Evolutionary conservation across 495 filamentous ascomycete genomes (phyloP).

Genomic region (Penicillium cinerascens): DNA sequence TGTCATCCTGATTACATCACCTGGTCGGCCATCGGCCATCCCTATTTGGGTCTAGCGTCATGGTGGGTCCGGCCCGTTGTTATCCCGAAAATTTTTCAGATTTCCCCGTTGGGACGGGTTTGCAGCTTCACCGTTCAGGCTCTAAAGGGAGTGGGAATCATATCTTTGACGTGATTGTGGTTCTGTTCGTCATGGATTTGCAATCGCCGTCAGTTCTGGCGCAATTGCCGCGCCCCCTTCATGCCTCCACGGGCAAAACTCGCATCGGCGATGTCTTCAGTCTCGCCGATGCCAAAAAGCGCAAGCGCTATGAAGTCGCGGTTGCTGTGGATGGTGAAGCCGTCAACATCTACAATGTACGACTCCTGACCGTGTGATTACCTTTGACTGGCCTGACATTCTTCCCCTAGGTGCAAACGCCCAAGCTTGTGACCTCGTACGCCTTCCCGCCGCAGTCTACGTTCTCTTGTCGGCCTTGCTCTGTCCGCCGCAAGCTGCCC

Average conservation of each 20-base stretch:
- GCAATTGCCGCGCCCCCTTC: slow-evolving; percentile 62
- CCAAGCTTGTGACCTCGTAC: slow-evolving; percentile 80
- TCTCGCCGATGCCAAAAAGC: slow-evolving; percentile 68
- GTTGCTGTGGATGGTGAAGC: slow-evolving; percentile 88
- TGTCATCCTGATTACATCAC: slow-evolving; percentile 11
- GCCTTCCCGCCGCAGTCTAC: slow-evolving; percentile 76
- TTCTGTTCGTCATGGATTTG: slow-evolving; percentile 36
- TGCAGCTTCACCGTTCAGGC: slow-evolving; percentile 20
- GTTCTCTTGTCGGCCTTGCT: slow-evolving; percentile 75
- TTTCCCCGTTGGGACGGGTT: slow-evolving; percentile 28
- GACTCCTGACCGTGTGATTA: slow-evolving; percentile 12
- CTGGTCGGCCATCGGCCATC: slow-evolving; percentile 5
- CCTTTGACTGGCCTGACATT: background rate
- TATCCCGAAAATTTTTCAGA: slow-evolving; percentile 46
- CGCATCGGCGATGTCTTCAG: slow-evolving; percentile 68
- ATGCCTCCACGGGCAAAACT: slow-evolving; percentile 56
- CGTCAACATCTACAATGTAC: slow-evolving; percentile 89
- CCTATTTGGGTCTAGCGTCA: slow-evolving; percentile 5
- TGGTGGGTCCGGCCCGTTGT: slow-evolving; percentile 27
- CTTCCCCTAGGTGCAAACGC: slow-evolving; percentile 61
- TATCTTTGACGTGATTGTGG: slow-evolving; percentile 7
- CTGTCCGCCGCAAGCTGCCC: slow-evolving; percentile 59
- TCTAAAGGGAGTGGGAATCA: slow-evolving; percentile 20
- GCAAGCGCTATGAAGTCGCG: slow-evolving; percentile 81
- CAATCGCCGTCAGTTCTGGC: slow-evolving; percentile 56